Percentiles rank a stretch among this genome's conserved stretches.
phyloP scores from a whole-genome alignment of 2,329 filamentous ascomycete genomes.

The Colletotrichum endophyticum region DNA sequence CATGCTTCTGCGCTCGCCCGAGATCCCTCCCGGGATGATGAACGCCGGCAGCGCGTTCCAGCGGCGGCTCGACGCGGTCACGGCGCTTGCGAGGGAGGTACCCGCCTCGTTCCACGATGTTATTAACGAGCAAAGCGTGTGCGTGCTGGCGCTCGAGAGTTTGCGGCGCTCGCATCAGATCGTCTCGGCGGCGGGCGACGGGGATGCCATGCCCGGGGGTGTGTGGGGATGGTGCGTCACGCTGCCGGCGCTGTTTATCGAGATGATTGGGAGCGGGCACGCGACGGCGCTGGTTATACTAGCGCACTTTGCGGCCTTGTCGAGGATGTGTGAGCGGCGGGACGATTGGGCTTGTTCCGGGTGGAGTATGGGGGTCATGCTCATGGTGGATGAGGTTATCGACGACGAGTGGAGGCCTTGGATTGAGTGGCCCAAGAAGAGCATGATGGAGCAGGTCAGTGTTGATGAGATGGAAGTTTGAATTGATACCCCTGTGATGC shows the following conservation, averaged over 20 bases:
- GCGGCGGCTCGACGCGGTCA: conserved; percentile 15
- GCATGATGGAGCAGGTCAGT: conserved; percentile 16
- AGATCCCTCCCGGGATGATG: not conserved
- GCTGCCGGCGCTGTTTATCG: conserved; percentile 21
- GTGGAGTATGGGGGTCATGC: conserved; percentile 20
- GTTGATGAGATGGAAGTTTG: conserved; percentile 20
- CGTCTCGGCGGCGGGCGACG: not conserved
- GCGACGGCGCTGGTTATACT: conserved; percentile 23
- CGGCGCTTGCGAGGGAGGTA: conserved; percentile 10
- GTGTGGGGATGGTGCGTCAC: conserved; percentile 21
- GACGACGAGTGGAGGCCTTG: conserved; percentile 12
- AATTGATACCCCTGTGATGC: not conserved
- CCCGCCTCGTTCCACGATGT: not conserved
- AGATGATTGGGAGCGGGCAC: conserved; percentile 17
- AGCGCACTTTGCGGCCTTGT: conserved; percentile 23
- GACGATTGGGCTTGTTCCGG: conserved; percentile 16
- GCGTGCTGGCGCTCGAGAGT: conserved; percentile 21
- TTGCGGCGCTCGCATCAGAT: conserved; percentile 10
- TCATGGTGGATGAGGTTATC: conserved; percentile 13
- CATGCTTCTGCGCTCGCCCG: not conserved
- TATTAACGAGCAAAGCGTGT: conserved; percentile 10
- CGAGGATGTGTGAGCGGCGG: not conserved
- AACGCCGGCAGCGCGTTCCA: not conserved
- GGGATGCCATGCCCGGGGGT: not conserved
- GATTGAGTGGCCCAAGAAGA: conserved; percentile 22